Evolutionary conservation across 768 basidiomycete species (phyloP), one percentile per base, ranked within the genome.

Genomic region (Ephemerocybe angulata): DNA sequence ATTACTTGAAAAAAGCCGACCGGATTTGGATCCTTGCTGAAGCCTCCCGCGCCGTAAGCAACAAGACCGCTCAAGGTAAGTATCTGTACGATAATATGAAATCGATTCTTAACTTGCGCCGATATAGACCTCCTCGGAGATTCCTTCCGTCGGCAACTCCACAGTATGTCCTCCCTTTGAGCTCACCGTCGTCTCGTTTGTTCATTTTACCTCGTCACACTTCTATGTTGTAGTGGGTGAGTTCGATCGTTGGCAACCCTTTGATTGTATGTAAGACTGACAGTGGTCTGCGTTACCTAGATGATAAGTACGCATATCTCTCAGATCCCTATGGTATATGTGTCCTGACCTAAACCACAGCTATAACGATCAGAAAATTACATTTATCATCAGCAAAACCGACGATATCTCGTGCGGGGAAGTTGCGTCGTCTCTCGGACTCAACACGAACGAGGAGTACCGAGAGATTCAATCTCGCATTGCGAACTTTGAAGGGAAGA

Each of bases 11-110:
- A 62, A 83, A 80, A 53, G 80, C 78, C 50, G 70, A 82, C 46
- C 82, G 79, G 52, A 77, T 84, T 33, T 86, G 83, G 83, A 82
- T 85, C 58, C 62, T 85, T n/a, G 84, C 83, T 1, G 82, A 83
- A 1, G 84, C 85, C 41, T 80, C 76, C 27, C 62, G 83, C 17
- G 84, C 84, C 35, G 83, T 86, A 1, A 81, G 84, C 57, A 82
- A 84, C 59, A 84, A 84, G 65, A 80, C 80, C 4, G 84, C 84
- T 0, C 72, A 78, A 69, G 81, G 82, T 78, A 62, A 28, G 58
- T 40, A 1, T 7, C 11, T 7, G 13, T 2, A 7, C 24, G 24
- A 11, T 24, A 6, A 19, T 6, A 22, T 7, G 7, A 42, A 21
- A 25, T 46, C 21, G 17, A 1, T 28, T 42, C 13, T 28, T 24